These are phyloP conservation scores for Beverwykella pulmonaria DNA, from an alignment of 495 filamentous ascomycete species.

Conservation along the genomic window DNA sequence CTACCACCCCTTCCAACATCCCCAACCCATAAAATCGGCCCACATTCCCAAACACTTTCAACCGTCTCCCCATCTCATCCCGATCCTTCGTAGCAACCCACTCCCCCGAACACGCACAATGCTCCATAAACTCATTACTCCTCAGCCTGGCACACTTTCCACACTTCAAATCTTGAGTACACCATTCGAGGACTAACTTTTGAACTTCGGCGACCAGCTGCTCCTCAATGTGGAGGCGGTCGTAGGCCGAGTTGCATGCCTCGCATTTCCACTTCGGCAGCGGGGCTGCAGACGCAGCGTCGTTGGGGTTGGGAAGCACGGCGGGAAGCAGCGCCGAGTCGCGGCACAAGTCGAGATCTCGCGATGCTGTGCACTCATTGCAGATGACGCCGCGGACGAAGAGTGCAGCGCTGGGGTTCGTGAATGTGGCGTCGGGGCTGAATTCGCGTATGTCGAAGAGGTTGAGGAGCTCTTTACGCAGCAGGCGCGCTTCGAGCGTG, in stretches of 20 bases:
- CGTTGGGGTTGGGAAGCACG: conserved; percentile 48
- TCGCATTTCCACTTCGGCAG: conserved; percentile 69
- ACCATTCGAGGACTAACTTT: conserved; percentile 74
- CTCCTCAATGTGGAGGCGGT: conserved; percentile 80
- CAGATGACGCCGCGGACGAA: conserved; percentile 77
- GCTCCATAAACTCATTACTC: conserved; percentile 93
- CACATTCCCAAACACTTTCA: conserved; percentile 72
- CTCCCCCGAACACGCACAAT: conserved; percentile 85
- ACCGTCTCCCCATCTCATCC: conserved; percentile 64
- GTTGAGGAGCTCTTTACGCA: conserved; percentile 84
- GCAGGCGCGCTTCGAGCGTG: conserved; percentile 77
- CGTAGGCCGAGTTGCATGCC: conserved; percentile 75
- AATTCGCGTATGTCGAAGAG: conserved; percentile 96
- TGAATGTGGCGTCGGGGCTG: conserved; percentile 79
- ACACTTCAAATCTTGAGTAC: conserved; percentile 88
- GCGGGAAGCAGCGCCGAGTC: conserved; percentile 71
- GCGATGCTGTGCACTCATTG: conserved; percentile 80
- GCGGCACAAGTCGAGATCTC: conserved; percentile 92
- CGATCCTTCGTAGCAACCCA: conserved; percentile 75
- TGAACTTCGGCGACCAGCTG: conserved; percentile 76
- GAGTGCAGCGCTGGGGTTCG: conserved; percentile 78
- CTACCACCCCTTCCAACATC: conserved; percentile 76
- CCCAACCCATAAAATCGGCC: conserved; percentile 76
- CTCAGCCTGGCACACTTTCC: conserved; percentile 65
- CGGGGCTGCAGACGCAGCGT: conserved; percentile 23